Conservation (phyloP, 2,329 filamentous ascomycete genomes). For the Cylindrodendrum hubeiense region DNA sequence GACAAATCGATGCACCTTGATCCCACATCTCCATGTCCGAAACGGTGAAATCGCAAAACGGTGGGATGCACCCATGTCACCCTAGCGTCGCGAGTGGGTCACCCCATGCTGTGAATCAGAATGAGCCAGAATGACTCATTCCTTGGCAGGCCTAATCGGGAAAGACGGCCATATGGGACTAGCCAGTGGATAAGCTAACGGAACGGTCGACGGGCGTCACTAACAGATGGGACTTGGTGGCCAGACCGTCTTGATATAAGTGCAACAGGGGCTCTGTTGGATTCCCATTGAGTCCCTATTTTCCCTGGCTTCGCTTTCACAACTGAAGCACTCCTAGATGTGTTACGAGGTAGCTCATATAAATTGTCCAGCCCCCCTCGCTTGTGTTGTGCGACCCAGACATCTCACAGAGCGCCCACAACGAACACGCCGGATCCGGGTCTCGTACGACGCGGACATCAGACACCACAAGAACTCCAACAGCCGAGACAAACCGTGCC, state of each 20-base stretch:
- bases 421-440: too few relatives aligned
- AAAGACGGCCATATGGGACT: conserved; percentile 1
- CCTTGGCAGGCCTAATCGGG: conserved; percentile 30
- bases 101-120: conserved; percentile 27
- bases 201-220: neutral
- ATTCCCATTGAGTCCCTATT: neutral
- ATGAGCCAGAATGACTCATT: conserved; percentile 53
- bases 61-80: neutral
- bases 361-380: too few relatives aligned
- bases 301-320: neutral
- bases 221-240: neutral
- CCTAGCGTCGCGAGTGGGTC: conserved; percentile 1
- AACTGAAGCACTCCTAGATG: neutral
- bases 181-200: neutral
- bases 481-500: too few relatives aligned
- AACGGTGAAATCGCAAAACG: conserved; percentile 12
- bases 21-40: neutral
- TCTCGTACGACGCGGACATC: too few relatives aligned
- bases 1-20: neutral
- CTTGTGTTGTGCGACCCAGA: too few relatives aligned
- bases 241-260: neutral
- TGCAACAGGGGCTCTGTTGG: neutral
- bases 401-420: too few relatives aligned
- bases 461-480: too few relatives aligned
- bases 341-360: neutral